Conservation (phyloP, 1,284 basidiomycete species). For the Austroboletus sp. region DNA sequence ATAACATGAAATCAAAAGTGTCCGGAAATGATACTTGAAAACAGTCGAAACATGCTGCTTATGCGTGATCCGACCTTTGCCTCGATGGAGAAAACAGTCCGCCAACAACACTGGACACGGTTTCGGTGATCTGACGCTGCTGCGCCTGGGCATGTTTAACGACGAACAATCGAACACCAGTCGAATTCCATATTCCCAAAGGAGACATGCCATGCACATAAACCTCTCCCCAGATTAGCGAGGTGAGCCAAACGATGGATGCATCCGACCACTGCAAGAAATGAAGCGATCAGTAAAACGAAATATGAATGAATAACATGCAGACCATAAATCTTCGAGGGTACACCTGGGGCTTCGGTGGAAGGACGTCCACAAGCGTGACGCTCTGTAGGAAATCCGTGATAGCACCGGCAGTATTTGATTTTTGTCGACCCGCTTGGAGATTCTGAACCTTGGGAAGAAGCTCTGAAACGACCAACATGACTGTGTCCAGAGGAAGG, state of each 20-base stretch:
- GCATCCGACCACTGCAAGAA: constrained; percentile 75
- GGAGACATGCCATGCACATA: constrained; percentile 84
- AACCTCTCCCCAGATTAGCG: constrained; percentile 86
- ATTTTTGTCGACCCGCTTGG: constrained; percentile 58
- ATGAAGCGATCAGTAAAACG: constrained; percentile 3
- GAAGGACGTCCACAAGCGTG: constrained; percentile 63
- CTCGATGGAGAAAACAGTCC: constrained; percentile 29
- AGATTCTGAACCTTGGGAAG: constrained; percentile 80
- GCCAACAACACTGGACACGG: constrained; percentile 70
- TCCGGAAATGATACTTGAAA: background rate
- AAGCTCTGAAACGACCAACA: constrained; percentile 79
- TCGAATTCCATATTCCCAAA: constrained; percentile 81
- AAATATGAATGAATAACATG: constrained; percentile 7
- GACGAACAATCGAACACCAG: constrained; percentile 79
- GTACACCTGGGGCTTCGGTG: constrained; percentile 55
- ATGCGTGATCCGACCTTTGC: constrained; percentile 27
- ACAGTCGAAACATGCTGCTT: constrained; percentile 4
- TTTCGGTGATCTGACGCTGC: constrained; percentile 64
- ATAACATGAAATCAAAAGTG: background rate
- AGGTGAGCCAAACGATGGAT: constrained; percentile 83
- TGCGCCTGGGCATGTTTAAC: constrained; percentile 75
- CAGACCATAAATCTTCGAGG: constrained; percentile 70
- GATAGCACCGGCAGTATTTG: constrained; percentile 59
- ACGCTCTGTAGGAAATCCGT: constrained; percentile 63
- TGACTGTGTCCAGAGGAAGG: constrained; percentile 77